phyloP scores from a whole-genome alignment of 129 eudicot species.

The Centrapalus pauciflorus region DNA sequence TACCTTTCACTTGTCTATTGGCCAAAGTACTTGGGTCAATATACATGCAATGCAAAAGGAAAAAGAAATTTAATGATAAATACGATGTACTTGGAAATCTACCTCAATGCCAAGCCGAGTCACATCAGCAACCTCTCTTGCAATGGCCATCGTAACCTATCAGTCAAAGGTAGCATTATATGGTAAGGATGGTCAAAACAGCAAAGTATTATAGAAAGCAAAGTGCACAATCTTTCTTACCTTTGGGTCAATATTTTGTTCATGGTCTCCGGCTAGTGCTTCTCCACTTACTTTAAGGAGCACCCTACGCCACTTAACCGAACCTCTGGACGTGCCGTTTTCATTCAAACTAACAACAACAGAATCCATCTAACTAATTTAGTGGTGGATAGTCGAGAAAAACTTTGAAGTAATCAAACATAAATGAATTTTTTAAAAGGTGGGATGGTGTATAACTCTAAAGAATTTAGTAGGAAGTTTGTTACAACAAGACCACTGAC shows the following conservation, averaged over 20 bases:
- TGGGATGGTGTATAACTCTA: neutral
- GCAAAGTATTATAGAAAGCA: neutral
- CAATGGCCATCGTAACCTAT: slow-evolving; percentile 90
- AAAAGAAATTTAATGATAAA: too few relatives aligned
- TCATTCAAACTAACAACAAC: slow-evolving; percentile 52
- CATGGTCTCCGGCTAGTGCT: slow-evolving; percentile 89
- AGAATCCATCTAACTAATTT: slow-evolving; percentile 33
- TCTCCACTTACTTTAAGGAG: slow-evolving; percentile 98
- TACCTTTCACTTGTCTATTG: neutral
- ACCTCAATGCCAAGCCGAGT: slow-evolving; percentile 97
- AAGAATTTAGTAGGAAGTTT: neutral
- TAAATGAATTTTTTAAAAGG: neutral
- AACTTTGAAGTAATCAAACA: neutral
- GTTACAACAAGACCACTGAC: too few relatives aligned
- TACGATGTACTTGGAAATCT: too few relatives aligned
- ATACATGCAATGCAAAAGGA: neutral
- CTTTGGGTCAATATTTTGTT: slow-evolving; percentile 94
- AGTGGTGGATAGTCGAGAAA: slow-evolving; percentile 27
- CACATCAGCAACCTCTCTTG: slow-evolving; percentile 94
- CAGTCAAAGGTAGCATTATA: slow-evolving; percentile 11
- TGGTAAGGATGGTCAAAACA: neutral
- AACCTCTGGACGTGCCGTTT: slow-evolving; percentile 35
- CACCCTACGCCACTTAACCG: slow-evolving; percentile 85
- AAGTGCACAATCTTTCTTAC: slow-evolving; percentile 23
- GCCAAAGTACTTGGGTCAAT: neutral